Evolutionary conservation across 371 early-diverging fungal species (phyloP).

Genomic region (Umbelopsis sp.): DNA sequence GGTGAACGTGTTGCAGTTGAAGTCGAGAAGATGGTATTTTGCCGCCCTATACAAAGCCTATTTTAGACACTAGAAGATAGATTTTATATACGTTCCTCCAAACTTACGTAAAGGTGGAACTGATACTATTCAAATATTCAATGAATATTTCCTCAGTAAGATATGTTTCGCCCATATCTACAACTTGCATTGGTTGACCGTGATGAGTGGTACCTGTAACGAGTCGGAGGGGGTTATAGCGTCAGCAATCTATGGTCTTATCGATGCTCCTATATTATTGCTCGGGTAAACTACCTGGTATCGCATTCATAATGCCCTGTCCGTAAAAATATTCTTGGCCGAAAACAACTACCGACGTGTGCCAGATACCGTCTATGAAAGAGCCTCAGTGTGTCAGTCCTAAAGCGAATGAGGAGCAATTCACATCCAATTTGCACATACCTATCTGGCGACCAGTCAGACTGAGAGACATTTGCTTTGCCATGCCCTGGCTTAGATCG

Average conservation of each 20-base stretch:
- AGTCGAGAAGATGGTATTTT: slow-evolving; percentile 88
- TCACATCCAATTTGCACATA: slow-evolving; percentile 22
- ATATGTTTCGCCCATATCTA: slow-evolving; percentile 84
- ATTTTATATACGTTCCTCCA: background rate
- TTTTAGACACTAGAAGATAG: background rate
- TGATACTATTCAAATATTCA: slow-evolving; percentile 75
- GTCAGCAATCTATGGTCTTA: background rate
- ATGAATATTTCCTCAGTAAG: slow-evolving; percentile 79
- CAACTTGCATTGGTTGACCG: slow-evolving; percentile 70
- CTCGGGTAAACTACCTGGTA: slow-evolving; percentile 43
- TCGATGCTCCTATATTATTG: background rate
- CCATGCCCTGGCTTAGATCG: slow-evolving; percentile 80
- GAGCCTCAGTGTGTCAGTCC: background rate
- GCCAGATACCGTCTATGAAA: slow-evolving; percentile 78
- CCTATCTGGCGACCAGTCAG: slow-evolving; percentile 74
- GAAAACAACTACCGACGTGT: slow-evolving; percentile 90
- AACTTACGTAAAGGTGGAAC: slow-evolving; percentile 63
- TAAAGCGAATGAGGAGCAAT: background rate
- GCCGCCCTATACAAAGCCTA: slow-evolving; percentile 48
- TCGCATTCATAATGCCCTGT: slow-evolving; percentile 65
- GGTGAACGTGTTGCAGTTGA: slow-evolving; percentile 87
- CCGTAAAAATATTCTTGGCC: slow-evolving; percentile 89
- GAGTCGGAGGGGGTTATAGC: background rate
- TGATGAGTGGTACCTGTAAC: slow-evolving; percentile 63
- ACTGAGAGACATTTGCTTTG: slow-evolving; percentile 62